Percentiles rank a stretch among this genome's conserved stretches.
These are phyloP conservation scores for Chaetomium sp. DNA, from an alignment of 2,329 filamentous ascomycete species.

Conservation along the genomic window DNA sequence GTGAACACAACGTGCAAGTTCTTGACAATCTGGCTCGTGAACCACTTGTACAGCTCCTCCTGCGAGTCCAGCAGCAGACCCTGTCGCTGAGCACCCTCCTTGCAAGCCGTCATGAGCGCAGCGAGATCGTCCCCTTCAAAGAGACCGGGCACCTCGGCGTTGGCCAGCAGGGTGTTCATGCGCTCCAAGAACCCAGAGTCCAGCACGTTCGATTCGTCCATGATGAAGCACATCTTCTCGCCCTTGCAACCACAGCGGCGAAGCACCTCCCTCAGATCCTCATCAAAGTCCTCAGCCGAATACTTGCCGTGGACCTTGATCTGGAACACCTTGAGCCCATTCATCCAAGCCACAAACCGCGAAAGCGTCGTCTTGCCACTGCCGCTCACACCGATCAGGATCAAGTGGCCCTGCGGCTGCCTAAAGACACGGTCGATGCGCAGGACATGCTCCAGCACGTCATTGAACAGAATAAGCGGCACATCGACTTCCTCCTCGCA, in stretches of 20 bases:
- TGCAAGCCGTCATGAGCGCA: slow-evolving; percentile 98
- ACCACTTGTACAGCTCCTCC: slow-evolving; percentile 99
- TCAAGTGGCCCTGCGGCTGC: slow-evolving; percentile 95
- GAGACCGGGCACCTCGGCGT: slow-evolving; percentile 96
- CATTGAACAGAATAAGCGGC: slow-evolving; percentile 97
- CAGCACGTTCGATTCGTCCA: slow-evolving; percentile 98
- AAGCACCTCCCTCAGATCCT: slow-evolving; percentile 89
- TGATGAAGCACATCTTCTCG: slow-evolving; percentile 99
- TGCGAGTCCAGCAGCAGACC: slow-evolving; percentile 92
- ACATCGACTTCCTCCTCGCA: slow-evolving; percentile 99
- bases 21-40: slow-evolving; percentile 98
- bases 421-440: slow-evolving; percentile 98
- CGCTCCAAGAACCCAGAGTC: slow-evolving; percentile 98
- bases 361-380: slow-evolving; percentile 98
- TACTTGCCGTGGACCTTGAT: slow-evolving; percentile 99
- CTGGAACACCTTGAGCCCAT: slow-evolving; percentile 96
- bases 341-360: slow-evolving; percentile 99
- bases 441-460: slow-evolving; percentile 94
- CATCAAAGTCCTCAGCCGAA: slow-evolving; percentile 96
- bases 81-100: slow-evolving; percentile 94
- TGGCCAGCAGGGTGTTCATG: slow-evolving; percentile 98
- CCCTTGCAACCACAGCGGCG: slow-evolving; percentile 93
- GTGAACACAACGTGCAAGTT: slow-evolving; percentile 99
- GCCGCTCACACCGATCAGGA: slow-evolving; percentile 96
- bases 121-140: slow-evolving; percentile 99